Base-by-base conservation (phyloP, 768 basidiomycete genomes). In the Auricularia heimuer region DNA sequence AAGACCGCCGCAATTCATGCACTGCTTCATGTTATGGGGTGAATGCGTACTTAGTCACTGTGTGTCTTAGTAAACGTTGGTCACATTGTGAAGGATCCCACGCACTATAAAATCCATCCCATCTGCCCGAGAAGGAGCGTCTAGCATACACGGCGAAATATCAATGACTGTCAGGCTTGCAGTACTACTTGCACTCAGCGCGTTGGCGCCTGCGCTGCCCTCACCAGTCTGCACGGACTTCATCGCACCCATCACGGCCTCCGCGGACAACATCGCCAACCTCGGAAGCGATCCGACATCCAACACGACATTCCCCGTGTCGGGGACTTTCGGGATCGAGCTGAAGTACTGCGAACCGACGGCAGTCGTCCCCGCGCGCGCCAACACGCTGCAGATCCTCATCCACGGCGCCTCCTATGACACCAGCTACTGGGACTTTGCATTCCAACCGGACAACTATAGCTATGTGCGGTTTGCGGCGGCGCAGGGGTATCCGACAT, bases 401-500 rank as follows among this genome's bases (percentile, higher is more conserved):
- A 47, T 64, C 4, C 63, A 64, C 47, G 63, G 63, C 16, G 24
- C 54, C 4, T 29, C 39, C 12, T 54, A 34, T 21, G 63, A 64
- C 35, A 56, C 47, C 54, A n/a, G 18, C n/a, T 64, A 64, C 51
- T 64, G 63, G 63, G 63, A 64, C 21, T 34, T 64, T 7, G 63
- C 33, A 3, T 54, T 54, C 36, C 63, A 64, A 29, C 63, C 63
- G 63, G 63, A 34, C 35, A 64, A 54, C 18, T 64, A 64, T 24
- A 51, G 47, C 21, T 51, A 51, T 8, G 47, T 51, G 10, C 47
- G 16, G 11, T 51, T 51, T 21, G 47, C 47, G 10, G 47, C 47
- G 47, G 47, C 47, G 10, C 47, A 51, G 47, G 47, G 47, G 6
- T 51, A 51, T 51, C 47, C 47, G 47, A 51, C 47, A 8, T 18